Percentiles rank a stretch among this genome's conserved stretches.
Evolutionary conservation across 495 filamentous ascomycete genomes (phyloP).

Genomic region (Penicillium angulare): DNA sequence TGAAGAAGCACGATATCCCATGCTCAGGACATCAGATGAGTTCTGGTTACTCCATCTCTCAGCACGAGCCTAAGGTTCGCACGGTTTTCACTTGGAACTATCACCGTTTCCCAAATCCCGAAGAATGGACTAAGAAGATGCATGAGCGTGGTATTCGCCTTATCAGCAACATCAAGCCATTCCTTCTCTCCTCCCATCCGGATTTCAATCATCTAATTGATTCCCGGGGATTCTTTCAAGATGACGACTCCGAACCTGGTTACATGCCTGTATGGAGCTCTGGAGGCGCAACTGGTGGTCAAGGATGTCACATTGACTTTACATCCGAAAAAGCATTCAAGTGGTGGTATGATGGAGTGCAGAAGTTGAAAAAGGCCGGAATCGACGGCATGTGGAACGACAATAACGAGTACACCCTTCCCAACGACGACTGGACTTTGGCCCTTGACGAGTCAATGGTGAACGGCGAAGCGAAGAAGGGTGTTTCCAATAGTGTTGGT

Average conservation of each 20-base stretch:
- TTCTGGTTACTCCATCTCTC: conserved; percentile 68
- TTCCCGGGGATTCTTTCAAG: conserved; percentile 57
- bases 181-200: conserved; percentile 62
- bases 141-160: conserved; percentile 62
- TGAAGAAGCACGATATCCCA: conserved; percentile 63
- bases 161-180: conserved; percentile 70
- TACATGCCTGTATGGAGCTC: conserved; percentile 65
- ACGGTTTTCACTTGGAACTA: conserved; percentile 72
- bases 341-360: conserved; percentile 67
- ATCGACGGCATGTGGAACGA: conserved; percentile 76
- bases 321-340: conserved; percentile 60
- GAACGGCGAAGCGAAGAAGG: conserved; percentile 29
- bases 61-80: conserved; percentile 61
- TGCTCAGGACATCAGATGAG: conserved; percentile 71
- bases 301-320: conserved; percentile 70
- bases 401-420: conserved; percentile 71
- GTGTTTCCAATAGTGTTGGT: conserved; percentile 41
- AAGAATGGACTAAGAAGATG: conserved; percentile 57
- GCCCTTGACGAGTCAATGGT: conserved; percentile 47
- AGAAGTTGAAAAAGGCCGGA: conserved; percentile 56
- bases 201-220: conserved; percentile 56
- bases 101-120: conserved; percentile 63
- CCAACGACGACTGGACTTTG: conserved; percentile 60
- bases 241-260: conserved; percentile 52
- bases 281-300: conserved; percentile 63